Evolutionary conservation across 2,329 filamentous ascomycete species (phyloP).

Genomic region (Mycosphaerelloides madeirae): DNA sequence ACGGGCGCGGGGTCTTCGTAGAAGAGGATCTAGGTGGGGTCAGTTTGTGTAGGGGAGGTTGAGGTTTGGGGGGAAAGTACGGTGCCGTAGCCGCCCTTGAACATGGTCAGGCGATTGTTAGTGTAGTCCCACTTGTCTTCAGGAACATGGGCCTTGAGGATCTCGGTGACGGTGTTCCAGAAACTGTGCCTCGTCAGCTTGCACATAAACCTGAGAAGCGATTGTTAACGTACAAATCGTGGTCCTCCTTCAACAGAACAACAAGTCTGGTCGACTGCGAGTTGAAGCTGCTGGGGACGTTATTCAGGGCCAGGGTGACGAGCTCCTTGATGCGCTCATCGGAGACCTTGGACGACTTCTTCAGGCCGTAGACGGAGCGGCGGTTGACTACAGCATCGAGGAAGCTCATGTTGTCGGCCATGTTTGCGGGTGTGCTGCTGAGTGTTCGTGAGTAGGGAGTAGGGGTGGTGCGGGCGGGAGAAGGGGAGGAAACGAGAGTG

Average conservation of each 20-base stretch:
- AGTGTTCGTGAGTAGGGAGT: not conserved
- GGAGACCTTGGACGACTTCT: slow-evolving; percentile 61
- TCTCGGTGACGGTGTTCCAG: slow-evolving; percentile 68
- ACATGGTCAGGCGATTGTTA: slow-evolving; percentile 48
- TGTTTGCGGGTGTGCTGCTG: slow-evolving; percentile 24
- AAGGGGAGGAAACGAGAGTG: too few species aligned
- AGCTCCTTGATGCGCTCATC: slow-evolving; percentile 67
- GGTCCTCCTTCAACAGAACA: slow-evolving; percentile 74
- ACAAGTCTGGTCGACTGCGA: slow-evolving; percentile 75
- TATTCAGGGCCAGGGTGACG: slow-evolving; percentile 54
- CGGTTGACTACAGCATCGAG: slow-evolving; percentile 63
- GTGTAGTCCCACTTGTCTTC: slow-evolving; percentile 58
- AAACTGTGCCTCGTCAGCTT: slow-evolving; percentile 49
- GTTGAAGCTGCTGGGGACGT: slow-evolving; percentile 82
- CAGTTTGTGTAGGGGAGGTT: not conserved
- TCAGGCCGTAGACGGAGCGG: slow-evolving; percentile 50
- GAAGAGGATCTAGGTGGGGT: slow-evolving; percentile 62
- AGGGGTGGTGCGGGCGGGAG: not conserved
- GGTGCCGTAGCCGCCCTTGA: slow-evolving; percentile 70
- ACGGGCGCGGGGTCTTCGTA: slow-evolving; percentile 72
- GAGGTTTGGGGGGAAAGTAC: slow-evolving; percentile 39
- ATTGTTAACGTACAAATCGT: slow-evolving; percentile 47
- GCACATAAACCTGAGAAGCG: too few species aligned
- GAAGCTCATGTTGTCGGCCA: slow-evolving; percentile 45
- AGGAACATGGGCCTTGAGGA: slow-evolving; percentile 65